Evolutionary conservation across 2,329 filamentous ascomycete species (phyloP).

Genomic region (Ceratocystiopsis minuta): DNA sequence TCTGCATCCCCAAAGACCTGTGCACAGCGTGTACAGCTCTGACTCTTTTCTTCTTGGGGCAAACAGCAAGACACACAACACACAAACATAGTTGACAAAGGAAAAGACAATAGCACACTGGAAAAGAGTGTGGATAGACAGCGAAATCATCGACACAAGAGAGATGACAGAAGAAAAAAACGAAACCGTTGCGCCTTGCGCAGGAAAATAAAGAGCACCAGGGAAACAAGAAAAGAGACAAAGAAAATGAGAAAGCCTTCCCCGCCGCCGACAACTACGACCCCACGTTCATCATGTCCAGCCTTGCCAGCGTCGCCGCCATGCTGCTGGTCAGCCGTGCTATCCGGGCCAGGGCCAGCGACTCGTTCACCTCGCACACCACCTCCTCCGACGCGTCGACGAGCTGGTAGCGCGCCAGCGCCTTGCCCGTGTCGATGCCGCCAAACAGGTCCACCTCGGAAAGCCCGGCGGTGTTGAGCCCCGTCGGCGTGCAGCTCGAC

Average conservation of each 20-base stretch:
- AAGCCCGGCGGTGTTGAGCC: slow-evolving; percentile 26
- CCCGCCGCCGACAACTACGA: too few relatives aligned
- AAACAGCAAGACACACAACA: too few relatives aligned
- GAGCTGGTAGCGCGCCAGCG: slow-evolving; percentile 43
- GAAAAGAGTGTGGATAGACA: background rate
- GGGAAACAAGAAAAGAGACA: background rate
- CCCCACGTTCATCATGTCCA: slow-evolving; percentile 18
- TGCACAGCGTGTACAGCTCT: too few relatives aligned
- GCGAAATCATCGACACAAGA: background rate
- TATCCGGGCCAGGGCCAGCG: slow-evolving; percentile 29
- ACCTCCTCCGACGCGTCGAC: slow-evolving; percentile 37
- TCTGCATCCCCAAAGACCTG: too few relatives aligned
- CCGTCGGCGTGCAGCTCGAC: slow-evolving; percentile 13
- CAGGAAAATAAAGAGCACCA: background rate
- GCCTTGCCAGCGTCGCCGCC: slow-evolving; percentile 17
- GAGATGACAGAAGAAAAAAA: background rate
- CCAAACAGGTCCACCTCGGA: slow-evolving; percentile 27
- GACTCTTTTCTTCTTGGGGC: too few relatives aligned
- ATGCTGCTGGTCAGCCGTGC: slow-evolving; percentile 18
- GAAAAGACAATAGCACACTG: background rate
- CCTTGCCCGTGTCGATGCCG: slow-evolving; percentile 45
- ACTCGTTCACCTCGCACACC: slow-evolving; percentile 25
- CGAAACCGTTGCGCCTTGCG: background rate
- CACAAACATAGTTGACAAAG: too few relatives aligned
- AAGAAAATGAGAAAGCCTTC: too few relatives aligned